phyloP scores from a whole-genome alignment of 495 filamentous ascomycete species.

The Aeminium ludgeri region DNA sequence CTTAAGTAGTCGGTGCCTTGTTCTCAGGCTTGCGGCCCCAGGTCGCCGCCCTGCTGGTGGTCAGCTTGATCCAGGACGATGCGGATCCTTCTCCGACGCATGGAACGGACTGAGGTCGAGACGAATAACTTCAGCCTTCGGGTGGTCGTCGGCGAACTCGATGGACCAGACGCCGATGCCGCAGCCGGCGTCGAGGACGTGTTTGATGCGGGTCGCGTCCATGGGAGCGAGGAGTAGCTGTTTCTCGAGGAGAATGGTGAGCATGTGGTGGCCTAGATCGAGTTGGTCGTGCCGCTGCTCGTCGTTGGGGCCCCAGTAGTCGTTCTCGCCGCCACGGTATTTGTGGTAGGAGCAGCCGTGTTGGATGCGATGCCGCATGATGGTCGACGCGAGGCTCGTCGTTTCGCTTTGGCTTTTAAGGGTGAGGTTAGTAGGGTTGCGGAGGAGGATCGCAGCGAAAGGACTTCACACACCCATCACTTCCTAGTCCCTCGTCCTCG shows the following conservation, averaged over 20 bases:
- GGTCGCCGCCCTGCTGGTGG: too few relatives aligned
- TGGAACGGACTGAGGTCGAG: too few relatives aligned
- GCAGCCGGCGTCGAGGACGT: conserved; percentile 63
- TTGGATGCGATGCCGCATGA: neutral
- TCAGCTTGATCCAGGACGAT: too few relatives aligned
- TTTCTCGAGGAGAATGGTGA: neutral
- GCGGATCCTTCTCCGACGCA: too few relatives aligned
- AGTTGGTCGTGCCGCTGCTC: conserved; percentile 1
- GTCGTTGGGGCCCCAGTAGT: conserved; percentile 4
- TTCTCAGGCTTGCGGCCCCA: too few relatives aligned
- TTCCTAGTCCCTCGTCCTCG: too few relatives aligned
- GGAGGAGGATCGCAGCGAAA: too few relatives aligned
- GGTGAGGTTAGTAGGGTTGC: too few relatives aligned
- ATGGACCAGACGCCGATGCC: conserved; percentile 89
- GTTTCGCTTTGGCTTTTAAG: neutral
- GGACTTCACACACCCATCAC: too few relatives aligned
- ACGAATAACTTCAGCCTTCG: neutral
- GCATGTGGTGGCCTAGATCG: neutral
- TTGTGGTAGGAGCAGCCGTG: neutral
- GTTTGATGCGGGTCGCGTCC: neutral
- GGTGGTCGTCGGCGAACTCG: conserved; percentile 57
- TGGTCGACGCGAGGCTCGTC: neutral
- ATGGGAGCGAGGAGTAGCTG: neutral
- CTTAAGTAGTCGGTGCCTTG: too few relatives aligned
- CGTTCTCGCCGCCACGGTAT: neutral